A percentile compares a stretch with the other conserved stretches of the same genome.
Conservation (phyloP, 495 filamentous ascomycete genomes). For the Daldinia loculata region DNA sequence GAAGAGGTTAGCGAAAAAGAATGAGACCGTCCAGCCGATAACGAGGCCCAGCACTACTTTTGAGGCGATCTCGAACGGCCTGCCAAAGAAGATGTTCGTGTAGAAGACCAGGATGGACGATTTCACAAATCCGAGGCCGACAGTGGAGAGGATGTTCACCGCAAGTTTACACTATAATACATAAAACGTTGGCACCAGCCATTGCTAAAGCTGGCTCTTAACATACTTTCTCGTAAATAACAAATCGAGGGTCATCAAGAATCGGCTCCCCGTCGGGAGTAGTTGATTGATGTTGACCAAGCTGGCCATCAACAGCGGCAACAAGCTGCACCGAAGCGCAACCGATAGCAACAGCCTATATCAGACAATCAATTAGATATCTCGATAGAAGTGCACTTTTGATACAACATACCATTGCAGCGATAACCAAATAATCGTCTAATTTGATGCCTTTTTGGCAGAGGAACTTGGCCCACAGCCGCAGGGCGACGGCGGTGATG, state of each 20-base stretch:
- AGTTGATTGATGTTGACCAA: conserved; percentile 43
- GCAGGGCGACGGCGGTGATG: conserved; percentile 7
- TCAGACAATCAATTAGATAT: not conserved
- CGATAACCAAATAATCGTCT: conserved; percentile 12
- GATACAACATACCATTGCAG: conserved; percentile 1
- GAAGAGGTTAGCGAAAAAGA: conserved; percentile 60
- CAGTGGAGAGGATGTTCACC: conserved; percentile 61
- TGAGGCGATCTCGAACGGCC: conserved; percentile 16
- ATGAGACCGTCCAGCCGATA: conserved; percentile 51
- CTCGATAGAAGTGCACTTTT: not conserved
- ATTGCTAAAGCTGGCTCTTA: not conserved
- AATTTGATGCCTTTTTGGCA: conserved; percentile 12
- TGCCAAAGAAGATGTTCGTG: conserved; percentile 44
- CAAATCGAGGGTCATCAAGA: conserved; percentile 42
- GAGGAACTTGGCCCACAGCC: conserved; percentile 16
- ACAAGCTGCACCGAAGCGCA: conserved; percentile 12
- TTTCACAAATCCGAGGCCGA: conserved; percentile 60
- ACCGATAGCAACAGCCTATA: conserved; percentile 11
- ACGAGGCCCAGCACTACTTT: conserved; percentile 47
- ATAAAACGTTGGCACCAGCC: conserved; percentile 1
- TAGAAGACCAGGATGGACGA: conserved; percentile 61
- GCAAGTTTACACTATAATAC: conserved; percentile 30
- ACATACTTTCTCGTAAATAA: conserved; percentile 42
- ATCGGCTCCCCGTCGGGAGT: conserved; percentile 35
- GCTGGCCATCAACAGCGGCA: conserved; percentile 36